Evolutionary conservation across 2,329 filamentous ascomycete genomes (phyloP).

Genomic region (Epichloe aotearoae): DNA sequence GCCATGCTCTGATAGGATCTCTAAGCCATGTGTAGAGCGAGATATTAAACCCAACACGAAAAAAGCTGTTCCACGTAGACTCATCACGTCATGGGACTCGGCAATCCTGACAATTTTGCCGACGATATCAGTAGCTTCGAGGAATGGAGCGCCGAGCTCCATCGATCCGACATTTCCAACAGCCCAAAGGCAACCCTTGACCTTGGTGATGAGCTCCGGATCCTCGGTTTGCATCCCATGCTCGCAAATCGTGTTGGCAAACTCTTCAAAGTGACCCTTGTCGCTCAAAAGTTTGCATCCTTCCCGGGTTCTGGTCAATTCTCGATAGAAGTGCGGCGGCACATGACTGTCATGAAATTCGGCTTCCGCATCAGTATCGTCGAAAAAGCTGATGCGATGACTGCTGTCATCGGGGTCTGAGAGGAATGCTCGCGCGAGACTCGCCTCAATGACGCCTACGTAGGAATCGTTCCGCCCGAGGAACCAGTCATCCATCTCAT

Average conservation of each 20-base stretch:
- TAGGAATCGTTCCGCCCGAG: constrained; percentile 94
- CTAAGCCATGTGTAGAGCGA: constrained; percentile 78
- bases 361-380: constrained; percentile 40
- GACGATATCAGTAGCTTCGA: constrained; percentile 83
- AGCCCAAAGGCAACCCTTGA: constrained; percentile 95
- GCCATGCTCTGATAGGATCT: constrained; percentile 77
- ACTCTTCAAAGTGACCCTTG: constrained; percentile 94
- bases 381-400: constrained; percentile 45
- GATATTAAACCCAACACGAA: constrained; percentile 91
- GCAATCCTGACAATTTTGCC: constrained; percentile 79
- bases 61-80: constrained; percentile 80
- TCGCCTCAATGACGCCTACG: constrained; percentile 89
- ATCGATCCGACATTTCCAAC: constrained; percentile 97
- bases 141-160: constrained; percentile 88
- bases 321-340: constrained; percentile 95
- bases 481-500: constrained; percentile 99
- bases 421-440: constrained; percentile 73
- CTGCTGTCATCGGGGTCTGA: constrained; percentile 46
- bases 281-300: constrained; percentile 81
- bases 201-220: constrained; percentile 72
- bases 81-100: constrained; percentile 78
- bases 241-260: constrained; percentile 76
- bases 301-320: constrained; percentile 83
- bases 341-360: constrained; percentile 54
- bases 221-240: constrained; percentile 78